Percentiles rank a stretch among this genome's conserved stretches.
Evolutionary conservation across 1,139 yeast genomes (phyloP).

Genomic region (Hanseniaspora uvarum): DNA sequence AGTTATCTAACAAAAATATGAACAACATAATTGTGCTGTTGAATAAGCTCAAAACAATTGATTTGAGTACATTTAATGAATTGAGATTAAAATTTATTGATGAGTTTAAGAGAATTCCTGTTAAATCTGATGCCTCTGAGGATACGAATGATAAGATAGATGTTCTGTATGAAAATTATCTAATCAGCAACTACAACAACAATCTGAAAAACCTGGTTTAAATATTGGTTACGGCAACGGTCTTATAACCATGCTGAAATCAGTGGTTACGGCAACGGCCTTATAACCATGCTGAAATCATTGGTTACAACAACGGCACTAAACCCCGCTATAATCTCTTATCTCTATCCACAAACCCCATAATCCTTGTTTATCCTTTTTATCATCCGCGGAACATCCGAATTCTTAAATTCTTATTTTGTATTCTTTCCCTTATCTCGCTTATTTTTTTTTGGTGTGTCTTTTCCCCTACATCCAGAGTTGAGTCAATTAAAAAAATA

Average conservation of each 20-base stretch:
- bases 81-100: background rate
- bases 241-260: no score
- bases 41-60: conserved; percentile 1
- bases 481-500: no score
- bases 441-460: background rate
- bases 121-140: background rate
- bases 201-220: background rate
- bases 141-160: background rate
- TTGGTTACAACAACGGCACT: no score
- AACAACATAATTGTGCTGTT: background rate
- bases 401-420: background rate
- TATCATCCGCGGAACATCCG: background rate
- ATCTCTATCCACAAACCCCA: no score
- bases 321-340: no score
- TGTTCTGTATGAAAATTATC: background rate
- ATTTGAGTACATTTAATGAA: background rate
- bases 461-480: background rate
- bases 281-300: no score
- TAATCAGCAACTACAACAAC: background rate
- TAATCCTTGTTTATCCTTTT: no score
- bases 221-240: no score
- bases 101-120: background rate
- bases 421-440: background rate
- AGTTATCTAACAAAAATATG: background rate
- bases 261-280: no score